phyloP scores from a whole-genome alignment of 257 asterid genomes.

The Haberlea rhodopensis region DNA sequence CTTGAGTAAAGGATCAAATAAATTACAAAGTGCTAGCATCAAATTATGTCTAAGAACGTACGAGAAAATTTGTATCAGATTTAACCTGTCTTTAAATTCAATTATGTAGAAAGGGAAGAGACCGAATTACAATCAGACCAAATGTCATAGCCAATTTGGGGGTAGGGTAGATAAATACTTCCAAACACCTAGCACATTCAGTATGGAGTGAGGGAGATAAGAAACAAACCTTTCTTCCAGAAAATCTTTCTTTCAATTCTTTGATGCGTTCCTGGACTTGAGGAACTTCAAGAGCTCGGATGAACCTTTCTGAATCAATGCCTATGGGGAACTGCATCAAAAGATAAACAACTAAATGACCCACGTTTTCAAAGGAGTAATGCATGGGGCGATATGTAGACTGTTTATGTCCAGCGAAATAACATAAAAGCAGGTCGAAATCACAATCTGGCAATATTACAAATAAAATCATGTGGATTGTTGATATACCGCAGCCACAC shows the following conservation, averaged over 20 bases:
- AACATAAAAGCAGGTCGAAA: conserved; percentile 21
- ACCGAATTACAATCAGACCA: conserved; percentile 10
- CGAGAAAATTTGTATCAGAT: conserved; percentile 21
- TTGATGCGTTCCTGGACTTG: conserved; percentile 58
- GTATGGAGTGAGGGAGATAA: conserved; percentile 10
- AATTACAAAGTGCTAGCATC: conserved; percentile 17
- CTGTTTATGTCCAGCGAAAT: background rate
- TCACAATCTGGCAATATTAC: conserved; percentile 15
- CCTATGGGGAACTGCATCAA: conserved; percentile 81
- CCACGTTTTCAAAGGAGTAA: conserved; percentile 17
- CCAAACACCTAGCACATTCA: conserved; percentile 2
- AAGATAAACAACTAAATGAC: conserved; percentile 21
- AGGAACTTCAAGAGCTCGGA: conserved; percentile 64
- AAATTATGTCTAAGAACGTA: conserved; percentile 15
- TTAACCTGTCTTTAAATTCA: too few relatives aligned
- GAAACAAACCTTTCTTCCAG: conserved; percentile 76
- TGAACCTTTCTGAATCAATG: conserved; percentile 87
- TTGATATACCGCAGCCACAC: conserved; percentile 94
- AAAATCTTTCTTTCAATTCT: conserved; percentile 71
- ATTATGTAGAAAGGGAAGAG: background rate
- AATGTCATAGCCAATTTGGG: conserved; percentile 5
- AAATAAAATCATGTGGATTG: conserved; percentile 15
- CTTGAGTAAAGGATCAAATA: conserved; percentile 10
- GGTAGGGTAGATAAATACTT: background rate
- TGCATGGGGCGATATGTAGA: conserved; percentile 15